phyloP scores from a whole-genome alignment of 352 stramenopile genomes.

The Pythium coloratum region DNA sequence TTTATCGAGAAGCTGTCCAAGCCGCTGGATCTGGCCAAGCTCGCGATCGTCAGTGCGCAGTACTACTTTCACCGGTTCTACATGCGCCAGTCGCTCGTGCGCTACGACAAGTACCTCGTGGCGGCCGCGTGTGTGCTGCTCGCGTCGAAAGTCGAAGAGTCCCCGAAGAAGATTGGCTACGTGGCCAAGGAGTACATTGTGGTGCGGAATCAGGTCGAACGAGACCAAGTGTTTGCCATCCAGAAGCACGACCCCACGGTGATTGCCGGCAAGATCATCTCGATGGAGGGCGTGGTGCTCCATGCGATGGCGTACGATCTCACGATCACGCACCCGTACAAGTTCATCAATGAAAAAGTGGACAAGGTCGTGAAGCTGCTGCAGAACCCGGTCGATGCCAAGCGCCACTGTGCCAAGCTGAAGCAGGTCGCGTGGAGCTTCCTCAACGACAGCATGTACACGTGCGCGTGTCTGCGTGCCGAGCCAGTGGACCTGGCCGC shows the following conservation, averaged over 20 bases:
- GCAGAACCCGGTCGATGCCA: constrained; percentile 52
- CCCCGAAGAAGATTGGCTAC: constrained; percentile 74
- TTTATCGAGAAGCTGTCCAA: constrained; percentile 89
- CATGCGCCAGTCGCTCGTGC: constrained; percentile 81
- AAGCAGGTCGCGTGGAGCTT: constrained; percentile 89
- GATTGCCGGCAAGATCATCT: constrained; percentile 74
- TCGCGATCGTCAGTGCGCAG: constrained; percentile 80
- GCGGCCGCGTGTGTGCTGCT: constrained; percentile 80
- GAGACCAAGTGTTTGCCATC: constrained; percentile 76
- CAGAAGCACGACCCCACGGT: constrained; percentile 75
- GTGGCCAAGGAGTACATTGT: constrained; percentile 77
- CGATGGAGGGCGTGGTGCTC: constrained; percentile 82
- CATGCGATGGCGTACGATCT: constrained; percentile 85
- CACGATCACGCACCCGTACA: constrained; percentile 83
- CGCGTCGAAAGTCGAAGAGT: constrained; percentile 84
- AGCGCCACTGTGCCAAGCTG: constrained; percentile 72
- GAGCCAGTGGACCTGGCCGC: constrained; percentile 70
- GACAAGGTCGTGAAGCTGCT: constrained; percentile 74
- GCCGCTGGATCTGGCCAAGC: constrained; percentile 72
- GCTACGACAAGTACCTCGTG: constrained; percentile 86
- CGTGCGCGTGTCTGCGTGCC: constrained; percentile 74
- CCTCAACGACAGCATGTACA: constrained; percentile 88
- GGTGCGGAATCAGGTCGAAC: constrained; percentile 63
- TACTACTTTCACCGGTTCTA: constrained; percentile 90
- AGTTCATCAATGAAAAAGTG: constrained; percentile 88